phyloP scores from a whole-genome alignment of 495 filamentous ascomycete genomes.

The Tuber indicum region DNA sequence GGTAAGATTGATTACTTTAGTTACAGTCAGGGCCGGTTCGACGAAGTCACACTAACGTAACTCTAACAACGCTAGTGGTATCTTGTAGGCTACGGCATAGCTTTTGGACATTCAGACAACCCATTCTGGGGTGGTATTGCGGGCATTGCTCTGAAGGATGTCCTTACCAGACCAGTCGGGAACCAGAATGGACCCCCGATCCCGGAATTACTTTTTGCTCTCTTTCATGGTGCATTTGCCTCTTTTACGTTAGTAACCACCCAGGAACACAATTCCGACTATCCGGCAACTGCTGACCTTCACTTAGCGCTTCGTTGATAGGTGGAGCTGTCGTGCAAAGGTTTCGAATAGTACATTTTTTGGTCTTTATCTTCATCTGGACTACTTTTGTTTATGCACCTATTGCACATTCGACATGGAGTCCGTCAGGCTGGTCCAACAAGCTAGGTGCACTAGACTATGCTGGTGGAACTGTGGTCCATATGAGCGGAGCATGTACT shows the following conservation, averaged over 20 bases:
- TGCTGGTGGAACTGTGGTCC: not conserved
- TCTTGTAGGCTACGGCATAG: not conserved
- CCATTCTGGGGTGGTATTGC: not conserved
- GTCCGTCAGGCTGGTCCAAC: not conserved
- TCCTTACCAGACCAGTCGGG: not conserved
- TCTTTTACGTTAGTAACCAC: not conserved
- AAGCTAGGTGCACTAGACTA: not conserved
- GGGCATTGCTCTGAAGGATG: not conserved
- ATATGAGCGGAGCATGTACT: not conserved
- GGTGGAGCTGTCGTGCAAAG: not conserved
- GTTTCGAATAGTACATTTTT: not conserved
- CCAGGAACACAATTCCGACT: not conserved
- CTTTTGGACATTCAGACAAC: not conserved
- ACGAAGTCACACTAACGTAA: not conserved
- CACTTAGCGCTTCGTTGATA: not conserved
- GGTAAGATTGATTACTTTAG: not conserved
- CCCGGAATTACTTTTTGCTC: not conserved
- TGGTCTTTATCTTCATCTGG: slow-evolving; percentile 3
- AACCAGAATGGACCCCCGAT: not conserved
- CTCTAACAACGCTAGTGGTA: not conserved
- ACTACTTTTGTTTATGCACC: not conserved
- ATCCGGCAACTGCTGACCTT: not conserved
- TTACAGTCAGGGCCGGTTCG: not conserved
- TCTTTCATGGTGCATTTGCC: not conserved
- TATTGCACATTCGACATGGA: slow-evolving; percentile 3